Conservation (phyloP, 1,139 yeast species). For the Martiniozyma asiatica region DNA sequence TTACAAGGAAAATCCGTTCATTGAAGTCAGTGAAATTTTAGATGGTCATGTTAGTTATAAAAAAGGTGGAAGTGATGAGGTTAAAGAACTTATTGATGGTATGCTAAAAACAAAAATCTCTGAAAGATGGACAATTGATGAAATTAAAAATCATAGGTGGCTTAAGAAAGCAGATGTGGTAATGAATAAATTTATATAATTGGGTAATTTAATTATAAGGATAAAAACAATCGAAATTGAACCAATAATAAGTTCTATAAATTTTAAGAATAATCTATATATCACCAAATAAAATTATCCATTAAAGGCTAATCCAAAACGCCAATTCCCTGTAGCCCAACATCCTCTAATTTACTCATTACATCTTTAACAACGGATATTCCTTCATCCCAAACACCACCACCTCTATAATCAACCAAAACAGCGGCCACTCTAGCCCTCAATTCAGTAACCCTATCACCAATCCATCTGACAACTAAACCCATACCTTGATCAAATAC, state of each 20-base stretch:
- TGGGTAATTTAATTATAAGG: slow-evolving; percentile 32
- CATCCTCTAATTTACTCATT: slow-evolving; percentile 34
- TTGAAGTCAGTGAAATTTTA: slow-evolving; percentile 88
- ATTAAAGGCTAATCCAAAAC: too few relatives aligned
- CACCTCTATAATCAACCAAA: slow-evolving; percentile 7
- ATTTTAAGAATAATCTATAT: too few relatives aligned
- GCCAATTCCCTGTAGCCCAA: too few relatives aligned
- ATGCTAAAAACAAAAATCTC: too few relatives aligned
- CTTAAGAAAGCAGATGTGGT: too few relatives aligned
- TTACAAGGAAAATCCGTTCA: slow-evolving; percentile 93
- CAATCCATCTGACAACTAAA: slow-evolving; percentile 10
- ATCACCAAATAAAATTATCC: too few relatives aligned
- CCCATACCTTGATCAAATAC: neutral
- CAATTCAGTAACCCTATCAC: slow-evolving; percentile 6
- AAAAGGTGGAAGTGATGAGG: too few relatives aligned
- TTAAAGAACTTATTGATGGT: too few relatives aligned
- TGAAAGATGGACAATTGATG: slow-evolving; percentile 61
- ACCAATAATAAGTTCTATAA: too few relatives aligned
- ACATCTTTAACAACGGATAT: slow-evolving; percentile 57
- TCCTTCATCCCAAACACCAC: slow-evolving; percentile 27
- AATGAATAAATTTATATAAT: slow-evolving; percentile 7
- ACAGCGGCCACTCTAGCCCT: slow-evolving; percentile 5
- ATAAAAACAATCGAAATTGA: slow-evolving; percentile 31
- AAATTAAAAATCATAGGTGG: slow-evolving; percentile 63
- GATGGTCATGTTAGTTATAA: slow-evolving; percentile 82